Conservation (phyloP, 2,329 filamentous ascomycete genomes). For the Penicillium sp. region DNA sequence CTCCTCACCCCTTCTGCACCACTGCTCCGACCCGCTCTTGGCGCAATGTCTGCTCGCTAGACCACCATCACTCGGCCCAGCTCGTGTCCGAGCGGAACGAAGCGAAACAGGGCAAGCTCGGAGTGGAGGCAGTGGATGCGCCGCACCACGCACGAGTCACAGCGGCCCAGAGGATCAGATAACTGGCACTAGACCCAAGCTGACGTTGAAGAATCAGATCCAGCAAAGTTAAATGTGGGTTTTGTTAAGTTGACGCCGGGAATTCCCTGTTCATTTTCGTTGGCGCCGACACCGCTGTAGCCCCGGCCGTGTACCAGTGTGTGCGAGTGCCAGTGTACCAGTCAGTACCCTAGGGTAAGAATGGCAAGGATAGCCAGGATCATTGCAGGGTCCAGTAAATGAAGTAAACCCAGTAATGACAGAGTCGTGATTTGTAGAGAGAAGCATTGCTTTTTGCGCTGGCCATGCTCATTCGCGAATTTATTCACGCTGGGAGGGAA, state of each 20-base stretch:
- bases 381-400: no score
- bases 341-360: no score
- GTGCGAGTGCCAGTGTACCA: no score
- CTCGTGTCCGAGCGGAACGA: constrained; percentile 12
- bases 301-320: no score
- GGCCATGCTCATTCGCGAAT: neutral
- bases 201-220: constrained; percentile 16
- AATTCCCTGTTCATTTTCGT: constrained; percentile 1
- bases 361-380: no score
- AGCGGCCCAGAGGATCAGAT: constrained; percentile 28
- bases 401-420: no score
- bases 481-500: neutral
- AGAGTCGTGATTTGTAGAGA: neutral
- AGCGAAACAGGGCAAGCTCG: constrained; percentile 14
- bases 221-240: neutral
- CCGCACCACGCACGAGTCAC: constrained; percentile 24
- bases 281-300: constrained; percentile 4
- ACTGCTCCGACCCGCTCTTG: no score
- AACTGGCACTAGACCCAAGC: constrained; percentile 25
- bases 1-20: no score
- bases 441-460: no score
- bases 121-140: constrained; percentile 30
- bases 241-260: neutral
- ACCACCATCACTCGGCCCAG: neutral
- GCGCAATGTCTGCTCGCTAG: no score